Conservation (phyloP, 805 yeast species). For the Zygoascus bituminiphila region DNA sequence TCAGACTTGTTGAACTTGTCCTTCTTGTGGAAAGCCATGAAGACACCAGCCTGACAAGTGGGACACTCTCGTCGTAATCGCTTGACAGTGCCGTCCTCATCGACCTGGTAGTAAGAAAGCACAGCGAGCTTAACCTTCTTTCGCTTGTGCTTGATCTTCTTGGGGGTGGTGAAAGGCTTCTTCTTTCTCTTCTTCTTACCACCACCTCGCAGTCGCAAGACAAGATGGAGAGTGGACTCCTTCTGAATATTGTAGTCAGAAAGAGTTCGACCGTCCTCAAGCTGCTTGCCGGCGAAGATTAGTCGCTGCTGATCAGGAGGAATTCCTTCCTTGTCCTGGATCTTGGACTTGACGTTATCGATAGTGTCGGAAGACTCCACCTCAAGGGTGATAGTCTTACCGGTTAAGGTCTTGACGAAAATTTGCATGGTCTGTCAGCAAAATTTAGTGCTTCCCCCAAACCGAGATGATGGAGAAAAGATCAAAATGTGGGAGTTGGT, state of each 20-base stretch:
- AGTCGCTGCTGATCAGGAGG: conserved; percentile 98
- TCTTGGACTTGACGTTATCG: conserved; percentile 93
- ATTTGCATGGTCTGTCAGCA: conserved; percentile 47
- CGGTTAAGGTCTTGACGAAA: conserved; percentile 98
- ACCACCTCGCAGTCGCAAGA: conserved; percentile 97
- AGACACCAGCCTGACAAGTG: conserved; percentile 92
- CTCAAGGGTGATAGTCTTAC: conserved; percentile 97
- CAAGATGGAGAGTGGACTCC: conserved; percentile 94
- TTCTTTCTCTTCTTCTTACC: conserved; percentile 99
- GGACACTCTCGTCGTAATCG: conserved; percentile 99
- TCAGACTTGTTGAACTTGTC: conserved; percentile 90
- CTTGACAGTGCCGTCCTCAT: conserved; percentile 96
- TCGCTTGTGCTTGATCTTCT: conserved; percentile 99
- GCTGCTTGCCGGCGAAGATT: conserved; percentile 95
- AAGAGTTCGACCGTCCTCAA: conserved; percentile 87
- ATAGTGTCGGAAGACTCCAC: conserved; percentile 97
- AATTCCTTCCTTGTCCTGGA: conserved; percentile 95
- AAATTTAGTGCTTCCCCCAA: conserved; percentile 22
- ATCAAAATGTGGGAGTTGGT: background rate
- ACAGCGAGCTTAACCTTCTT: conserved; percentile 99
- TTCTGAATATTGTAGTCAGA: conserved; percentile 98
- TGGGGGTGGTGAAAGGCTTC: conserved; percentile 99
- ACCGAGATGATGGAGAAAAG: conserved; percentile 15
- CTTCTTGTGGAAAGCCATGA: conserved; percentile 93
- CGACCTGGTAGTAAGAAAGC: conserved; percentile 98